Evolutionary conservation across 306 rosid species (phyloP), one percentile per base, ranked within the genome.

Genomic region (Pyrus pyrifolia): DNA sequence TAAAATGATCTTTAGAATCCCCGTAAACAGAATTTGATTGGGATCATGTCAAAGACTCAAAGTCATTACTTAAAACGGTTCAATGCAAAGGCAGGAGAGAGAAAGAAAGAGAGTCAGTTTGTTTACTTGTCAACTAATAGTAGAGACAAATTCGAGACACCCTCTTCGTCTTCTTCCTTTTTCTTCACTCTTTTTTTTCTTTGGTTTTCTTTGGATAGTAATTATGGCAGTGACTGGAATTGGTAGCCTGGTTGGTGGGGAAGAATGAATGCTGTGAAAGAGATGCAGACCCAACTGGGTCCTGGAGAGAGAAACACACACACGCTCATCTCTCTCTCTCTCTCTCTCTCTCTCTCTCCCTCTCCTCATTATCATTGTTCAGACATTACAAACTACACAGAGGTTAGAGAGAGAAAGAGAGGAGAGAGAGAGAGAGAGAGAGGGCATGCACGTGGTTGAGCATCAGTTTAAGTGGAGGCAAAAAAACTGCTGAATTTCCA

Each of bases 181-280:
- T 18, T 15, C 30, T 23, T 15, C 15, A 8, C 45, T 42, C 2
- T 46, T 15, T 19, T 78, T 40, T 51, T 69, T 72, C 65, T 78
- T 31, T 38, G 38, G 29, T 79, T 69, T 58, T 62, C 60, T 61
- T 51, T 73, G 82, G 71, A 30, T 46, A 61, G 67, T 69, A 77
- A 71, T 75, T 75, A 64, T 69, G 88, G 76, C 62, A 73, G 76
- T 53, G 91, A 81, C 40, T 42, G 81, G 83, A 66, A 57, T 85
- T 85, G 84, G 72, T 75, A 60, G 70, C 71, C 35, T 69, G 83
- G 90, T 90, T 83, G 97, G 85, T 91, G 86, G 76, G 87, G 71
- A 77, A 83, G 93, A 91, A 88, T 93, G 88, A 93, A 91, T 94
- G 93, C 88, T 49, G 80, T 73, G 79, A 40, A 63, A 80, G 72